Base-by-base conservation (phyloP, 352 stramenopile genomes). In the Globisporangium carolinianum region DNA sequence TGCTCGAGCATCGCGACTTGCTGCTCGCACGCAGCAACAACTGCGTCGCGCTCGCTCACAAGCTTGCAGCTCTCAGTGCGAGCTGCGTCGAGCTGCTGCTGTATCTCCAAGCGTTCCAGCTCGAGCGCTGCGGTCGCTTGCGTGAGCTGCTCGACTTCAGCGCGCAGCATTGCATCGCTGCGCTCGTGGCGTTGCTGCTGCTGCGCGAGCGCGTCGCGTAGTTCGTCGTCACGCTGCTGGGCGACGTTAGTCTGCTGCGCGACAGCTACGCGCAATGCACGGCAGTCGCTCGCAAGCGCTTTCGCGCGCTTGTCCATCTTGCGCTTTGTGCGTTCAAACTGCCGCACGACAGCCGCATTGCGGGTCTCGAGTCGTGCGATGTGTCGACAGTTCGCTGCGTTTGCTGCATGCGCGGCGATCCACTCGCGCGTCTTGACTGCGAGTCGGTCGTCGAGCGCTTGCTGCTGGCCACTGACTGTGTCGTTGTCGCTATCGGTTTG, bases 301-400 rank as follows among this genome's bases (percentile, higher is more conserved):
- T 69, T 68, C 14, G 53, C 80, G 82, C 18, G 84, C 69, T 32
- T 32, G 24, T 32, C 24, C 38, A 85, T 61, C 39, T 84, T 84
- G 14, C 67, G 50, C 38, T 86, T 87, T 14, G 79, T 50, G 6
- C 52, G 55, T 32, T 42, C 51, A n/a, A 55, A 32, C 45, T 64
- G 53, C 43, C 47, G n/a, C 15, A 18, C 38, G 3, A 59, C 5
- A 14, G 49, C 15, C 10, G 53, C 38, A 0, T 57, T 12, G 9
- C 50, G 48, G 3, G 14, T 18, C 37, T 57, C 38, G 3, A 62
- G 48, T 14, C 18, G 46, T 24, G 49, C 48, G 4, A 37, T 32
- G 35, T 4, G 3, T 4, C 49, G 57, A 18, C 17, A 42, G 36
- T 35, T 62, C 49, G 57, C 57, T 18, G 36, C 42, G 15, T 24